Evolutionary conservation across 2,329 filamentous ascomycete genomes (phyloP).

Genomic region (Paecilomyces sp.): DNA sequence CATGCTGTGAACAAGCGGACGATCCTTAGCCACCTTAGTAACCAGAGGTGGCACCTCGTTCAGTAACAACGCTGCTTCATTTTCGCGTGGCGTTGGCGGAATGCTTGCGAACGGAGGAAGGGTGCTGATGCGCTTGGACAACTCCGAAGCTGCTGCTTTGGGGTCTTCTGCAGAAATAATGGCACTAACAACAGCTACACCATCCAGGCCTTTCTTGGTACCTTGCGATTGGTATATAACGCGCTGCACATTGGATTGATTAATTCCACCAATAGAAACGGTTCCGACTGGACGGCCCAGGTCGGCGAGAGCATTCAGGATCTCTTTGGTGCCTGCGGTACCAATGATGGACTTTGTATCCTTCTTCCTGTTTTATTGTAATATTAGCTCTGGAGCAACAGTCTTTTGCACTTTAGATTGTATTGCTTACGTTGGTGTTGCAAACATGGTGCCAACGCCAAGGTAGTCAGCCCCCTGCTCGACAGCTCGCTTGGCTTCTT

Average conservation of each 20-base stretch:
- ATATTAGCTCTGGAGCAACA: background rate
- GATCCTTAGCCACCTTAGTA: conserved; percentile 52
- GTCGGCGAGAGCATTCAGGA: conserved; percentile 55
- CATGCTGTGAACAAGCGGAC: conserved; percentile 89
- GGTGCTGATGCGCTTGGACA: conserved; percentile 50
- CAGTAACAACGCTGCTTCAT: conserved; percentile 21
- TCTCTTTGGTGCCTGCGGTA: conserved; percentile 60
- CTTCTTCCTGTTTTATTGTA: conserved; percentile 55
- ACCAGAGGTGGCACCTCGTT: conserved; percentile 45
- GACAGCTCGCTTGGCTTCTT: conserved; percentile 67
- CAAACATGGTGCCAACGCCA: conserved; percentile 82
- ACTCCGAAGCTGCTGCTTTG: conserved; percentile 51
- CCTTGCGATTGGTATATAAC: conserved; percentile 64
- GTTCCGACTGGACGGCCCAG: conserved; percentile 34
- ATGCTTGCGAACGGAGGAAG: conserved; percentile 27
- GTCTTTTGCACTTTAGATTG: background rate
- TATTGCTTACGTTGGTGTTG: conserved; percentile 67
- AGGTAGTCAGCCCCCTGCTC: conserved; percentile 79
- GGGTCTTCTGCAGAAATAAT: conserved; percentile 70
- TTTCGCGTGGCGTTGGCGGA: conserved; percentile 17
- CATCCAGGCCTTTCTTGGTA: conserved; percentile 58
- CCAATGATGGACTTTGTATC: conserved; percentile 80
- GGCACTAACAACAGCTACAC: conserved; percentile 83
- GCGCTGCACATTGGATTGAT: conserved; percentile 64
- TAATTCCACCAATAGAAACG: conserved; percentile 87